These are phyloP conservation scores for Mortierella sp. DNA, from an alignment of 371 early-diverging fungal genomes.

Conservation along the genomic window DNA sequence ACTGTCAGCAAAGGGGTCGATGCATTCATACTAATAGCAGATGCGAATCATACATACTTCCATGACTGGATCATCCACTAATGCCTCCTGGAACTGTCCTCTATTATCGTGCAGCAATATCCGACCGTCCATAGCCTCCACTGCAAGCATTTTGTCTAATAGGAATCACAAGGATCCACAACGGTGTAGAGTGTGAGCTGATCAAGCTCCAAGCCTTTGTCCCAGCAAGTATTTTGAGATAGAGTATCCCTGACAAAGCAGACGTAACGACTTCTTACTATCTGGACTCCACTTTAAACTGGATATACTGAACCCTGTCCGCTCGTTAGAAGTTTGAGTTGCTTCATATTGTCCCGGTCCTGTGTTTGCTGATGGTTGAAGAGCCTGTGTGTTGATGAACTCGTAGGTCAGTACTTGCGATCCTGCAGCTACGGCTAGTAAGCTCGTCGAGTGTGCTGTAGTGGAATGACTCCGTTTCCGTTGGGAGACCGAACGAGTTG, in stretches of 20 bases:
- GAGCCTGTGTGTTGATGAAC: constrained; percentile 26
- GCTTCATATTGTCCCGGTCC: constrained; percentile 38
- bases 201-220: no score
- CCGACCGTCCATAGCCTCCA: constrained; percentile 45
- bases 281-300: constrained; percentile 49
- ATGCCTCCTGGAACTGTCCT: constrained; percentile 24
- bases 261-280: no score
- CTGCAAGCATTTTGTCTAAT: constrained; percentile 35
- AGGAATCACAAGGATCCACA: background rate
- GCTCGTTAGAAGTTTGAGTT: constrained; percentile 35
- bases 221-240: no score
- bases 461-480: constrained; percentile 51
- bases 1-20: no score
- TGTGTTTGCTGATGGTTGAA: constrained; percentile 3
- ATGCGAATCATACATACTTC: constrained; percentile 2
- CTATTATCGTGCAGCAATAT: constrained; percentile 24
- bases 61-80: constrained; percentile 24
- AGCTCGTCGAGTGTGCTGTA: constrained; percentile 38
- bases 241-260: no score
- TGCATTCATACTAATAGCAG: no score
- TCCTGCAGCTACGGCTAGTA: constrained; percentile 27
- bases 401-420: constrained; percentile 34
- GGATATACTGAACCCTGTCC: constrained; percentile 15
- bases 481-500: constrained; percentile 23
- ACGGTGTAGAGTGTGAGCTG: background rate